Conservation (phyloP, 2,329 filamentous ascomycete genomes). For the Botrytis byssoidea region DNA sequence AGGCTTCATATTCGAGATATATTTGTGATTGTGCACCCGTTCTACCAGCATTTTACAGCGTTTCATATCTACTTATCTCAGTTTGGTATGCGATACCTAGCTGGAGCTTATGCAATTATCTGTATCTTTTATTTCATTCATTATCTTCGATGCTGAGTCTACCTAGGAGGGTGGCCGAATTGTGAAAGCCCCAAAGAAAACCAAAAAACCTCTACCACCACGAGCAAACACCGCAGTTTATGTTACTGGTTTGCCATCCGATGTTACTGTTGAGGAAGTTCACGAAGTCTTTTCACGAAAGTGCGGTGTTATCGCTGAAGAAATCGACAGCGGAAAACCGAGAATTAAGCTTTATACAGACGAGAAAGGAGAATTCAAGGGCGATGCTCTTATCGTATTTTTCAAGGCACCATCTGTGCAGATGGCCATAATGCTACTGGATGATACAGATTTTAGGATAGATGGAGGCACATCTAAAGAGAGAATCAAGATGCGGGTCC, state of each 20-base stretch:
- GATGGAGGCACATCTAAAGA: conserved; percentile 43
- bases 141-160: conserved; percentile 23
- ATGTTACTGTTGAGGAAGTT: conserved; percentile 78
- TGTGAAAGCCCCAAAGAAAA: conserved; percentile 39
- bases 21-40: background rate
- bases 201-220: conserved; percentile 38
- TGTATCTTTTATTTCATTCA: conserved; percentile 3
- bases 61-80: background rate
- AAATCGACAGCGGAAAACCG: conserved; percentile 82
- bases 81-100: background rate
- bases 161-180: conserved; percentile 37
- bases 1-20: background rate
- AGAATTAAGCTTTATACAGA: conserved; percentile 93
- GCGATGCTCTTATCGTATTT: conserved; percentile 89
- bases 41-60: background rate
- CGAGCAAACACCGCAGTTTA: conserved; percentile 86
- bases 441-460: conserved; percentile 79
- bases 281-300: conserved; percentile 78
- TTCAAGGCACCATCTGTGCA: conserved; percentile 93
- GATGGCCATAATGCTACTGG: conserved; percentile 76
- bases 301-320: conserved; percentile 88
- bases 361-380: conserved; percentile 81
- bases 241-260: conserved; percentile 80
- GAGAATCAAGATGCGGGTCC: conserved; percentile 71
- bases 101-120: background rate